Conservation (phyloP, 75 land plant species). For the Ceratopteris richardii region DNA sequence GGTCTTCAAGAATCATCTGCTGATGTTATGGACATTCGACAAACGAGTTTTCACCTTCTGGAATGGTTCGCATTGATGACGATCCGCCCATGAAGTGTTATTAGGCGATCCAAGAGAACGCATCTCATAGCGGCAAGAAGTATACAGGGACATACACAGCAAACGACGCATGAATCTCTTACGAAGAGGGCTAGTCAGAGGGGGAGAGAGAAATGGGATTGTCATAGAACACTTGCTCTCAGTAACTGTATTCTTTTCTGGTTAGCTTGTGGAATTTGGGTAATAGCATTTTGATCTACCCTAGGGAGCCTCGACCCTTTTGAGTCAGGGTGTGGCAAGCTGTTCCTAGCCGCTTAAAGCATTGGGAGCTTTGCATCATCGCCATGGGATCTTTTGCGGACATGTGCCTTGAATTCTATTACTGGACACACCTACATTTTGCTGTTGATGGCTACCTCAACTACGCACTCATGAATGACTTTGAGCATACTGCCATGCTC, state of each 20-base stretch:
- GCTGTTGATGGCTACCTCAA: slow-evolving; percentile 75
- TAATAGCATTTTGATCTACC: slow-evolving; percentile 46
- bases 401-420: slow-evolving; percentile 86
- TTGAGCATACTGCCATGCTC: slow-evolving; percentile 96
- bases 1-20: too few species aligned
- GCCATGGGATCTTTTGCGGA: slow-evolving; percentile 66
- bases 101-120: too few species aligned
- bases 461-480: slow-evolving; percentile 78
- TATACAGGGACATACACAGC: too few species aligned
- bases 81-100: too few species aligned
- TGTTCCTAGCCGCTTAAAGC: slow-evolving; percentile 40
- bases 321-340: slow-evolving; percentile 74
- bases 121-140: too few species aligned
- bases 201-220: slow-evolving; percentile 59
- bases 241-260: slow-evolving; percentile 63
- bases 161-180: background rate
- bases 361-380: slow-evolving; percentile 75
- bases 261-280: slow-evolving; percentile 92
- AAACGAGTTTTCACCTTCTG: too few species aligned
- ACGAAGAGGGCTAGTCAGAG: slow-evolving; percentile 7
- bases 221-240: slow-evolving; percentile 75
- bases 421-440: slow-evolving; percentile 72
- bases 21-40: too few species aligned
- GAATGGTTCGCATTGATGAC: too few species aligned
- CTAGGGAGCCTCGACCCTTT: slow-evolving; percentile 50